Evolutionary conservation across 2,329 filamentous ascomycete species (phyloP), one percentile per base, ranked within the genome.

Genomic region (Aspergillus cejpii): DNA sequence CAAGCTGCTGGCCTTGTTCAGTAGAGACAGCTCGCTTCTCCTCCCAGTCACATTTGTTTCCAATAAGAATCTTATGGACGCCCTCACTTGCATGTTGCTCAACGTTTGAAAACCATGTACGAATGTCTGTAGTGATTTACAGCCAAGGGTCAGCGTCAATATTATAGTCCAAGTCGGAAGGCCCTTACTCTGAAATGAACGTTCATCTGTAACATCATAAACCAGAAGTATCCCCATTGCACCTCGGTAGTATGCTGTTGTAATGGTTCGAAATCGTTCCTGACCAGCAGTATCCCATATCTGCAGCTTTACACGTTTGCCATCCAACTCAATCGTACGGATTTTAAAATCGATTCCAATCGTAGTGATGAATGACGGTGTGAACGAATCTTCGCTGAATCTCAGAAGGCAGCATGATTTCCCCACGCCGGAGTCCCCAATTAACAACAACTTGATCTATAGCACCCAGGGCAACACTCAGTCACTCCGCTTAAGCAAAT

Each of bases 261-360:
- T 98, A 74, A 98, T 98, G 54, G 92, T 98, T 57, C 92, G 82
- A 80, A 98, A 98, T 51, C 92, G 85, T 74, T 98, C 92, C 72
- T 98, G 92, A 44, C 92, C 92, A 43, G 92, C 92, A 20, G 92
- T 98, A 66, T 98, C 92, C 92, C 92, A 98, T 73, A 98, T 98
- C 76, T 98, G 92, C 67, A 98, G 75, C 79, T 98, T 98, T 62
- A 98, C 92, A 52, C 91, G 81, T 81, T 98, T 98, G 67, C 91
- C 91, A 73, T 98, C 92, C 58, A 98, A 78, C 74, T 98, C 92
- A 74, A 98, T 98, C 55, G 92, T 98, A 57, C 92, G 82, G 68
- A 98, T 98, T 80, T 98, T 98, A 78, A 98, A 98, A 74, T 98
- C 92, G 75, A 98, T 97, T 59, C 92, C 92, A 72, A 98, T 98